phyloP scores from a whole-genome alignment of 352 stramenopile genomes.

The Thraustotheca clavata region DNA sequence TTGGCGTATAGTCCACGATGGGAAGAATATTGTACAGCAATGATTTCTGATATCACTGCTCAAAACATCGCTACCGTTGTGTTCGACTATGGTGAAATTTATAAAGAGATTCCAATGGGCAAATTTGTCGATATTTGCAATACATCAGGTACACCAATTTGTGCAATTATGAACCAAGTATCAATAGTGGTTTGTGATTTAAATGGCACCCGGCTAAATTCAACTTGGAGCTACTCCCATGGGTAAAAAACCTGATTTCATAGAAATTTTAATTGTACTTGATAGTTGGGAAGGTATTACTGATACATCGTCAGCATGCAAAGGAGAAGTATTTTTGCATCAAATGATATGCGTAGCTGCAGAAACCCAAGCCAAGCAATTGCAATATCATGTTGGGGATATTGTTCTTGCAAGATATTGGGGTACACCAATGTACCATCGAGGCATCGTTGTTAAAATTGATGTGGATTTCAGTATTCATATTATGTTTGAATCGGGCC shows the following conservation, averaged over 20 bases:
- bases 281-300: not conserved
- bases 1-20: slow-evolving; percentile 5
- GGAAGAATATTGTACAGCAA: slow-evolving; percentile 4
- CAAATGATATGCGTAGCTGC: not conserved
- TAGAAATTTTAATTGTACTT: not conserved
- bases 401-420: not conserved
- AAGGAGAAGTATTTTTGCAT: not conserved
- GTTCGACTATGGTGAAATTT: slow-evolving; percentile 17
- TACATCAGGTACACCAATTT: not conserved
- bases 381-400: not conserved
- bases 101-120: not conserved
- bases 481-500: slow-evolving; percentile 1
- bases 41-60: not conserved
- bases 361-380: not conserved
- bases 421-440: not conserved
- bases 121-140: not conserved
- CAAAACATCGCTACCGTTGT: not conserved
- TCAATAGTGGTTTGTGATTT: not conserved
- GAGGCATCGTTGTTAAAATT: not conserved
- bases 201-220: not conserved
- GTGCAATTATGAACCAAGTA: not conserved
- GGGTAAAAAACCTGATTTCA: not conserved
- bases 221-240: not conserved
- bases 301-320: not conserved
- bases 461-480: not conserved